These are phyloP conservation scores for Chrysosphaeria jannelii DNA, from an alignment of 2,329 filamentous ascomycete species.

Conservation along the genomic window DNA sequence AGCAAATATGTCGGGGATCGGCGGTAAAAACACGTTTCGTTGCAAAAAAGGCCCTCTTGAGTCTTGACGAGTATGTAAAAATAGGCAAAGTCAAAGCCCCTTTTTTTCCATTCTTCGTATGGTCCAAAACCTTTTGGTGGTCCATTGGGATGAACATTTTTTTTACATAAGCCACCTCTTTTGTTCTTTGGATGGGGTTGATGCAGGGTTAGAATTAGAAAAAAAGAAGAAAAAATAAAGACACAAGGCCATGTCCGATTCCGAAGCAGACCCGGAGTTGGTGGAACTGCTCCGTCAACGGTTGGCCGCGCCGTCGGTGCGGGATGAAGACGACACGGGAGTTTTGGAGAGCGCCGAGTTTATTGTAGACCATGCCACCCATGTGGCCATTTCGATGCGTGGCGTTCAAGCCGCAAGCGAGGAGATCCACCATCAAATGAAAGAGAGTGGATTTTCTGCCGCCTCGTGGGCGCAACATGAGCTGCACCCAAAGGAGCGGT, in stretches of 20 bases:
- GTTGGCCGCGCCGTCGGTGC: constrained; percentile 21
- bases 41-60: too few relatives aligned
- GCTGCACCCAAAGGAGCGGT: constrained; percentile 58
- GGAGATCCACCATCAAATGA: constrained; percentile 54
- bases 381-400: constrained; percentile 64
- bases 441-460: constrained; percentile 54
- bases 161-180: too few relatives aligned
- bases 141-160: too few relatives aligned
- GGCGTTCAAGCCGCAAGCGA: constrained; percentile 59
- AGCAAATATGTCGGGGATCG: too few relatives aligned
- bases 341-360: constrained; percentile 61
- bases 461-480: constrained; percentile 70
- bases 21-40: too few relatives aligned
- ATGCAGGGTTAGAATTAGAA: too few relatives aligned
- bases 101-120: not conserved
- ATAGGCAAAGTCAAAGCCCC: too few relatives aligned
- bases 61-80: too few relatives aligned
- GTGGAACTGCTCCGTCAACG: constrained; percentile 61
- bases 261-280: constrained; percentile 70
- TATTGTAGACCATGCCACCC: constrained; percentile 76
- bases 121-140: not conserved
- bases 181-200: too few relatives aligned
- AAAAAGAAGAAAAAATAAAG: not conserved
- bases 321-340: constrained; percentile 40
- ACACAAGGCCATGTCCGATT: constrained; percentile 40